These are phyloP conservation scores for Hevea brasiliensis DNA, from an alignment of 345 rosid genomes.

Conservation along the genomic window DNA sequence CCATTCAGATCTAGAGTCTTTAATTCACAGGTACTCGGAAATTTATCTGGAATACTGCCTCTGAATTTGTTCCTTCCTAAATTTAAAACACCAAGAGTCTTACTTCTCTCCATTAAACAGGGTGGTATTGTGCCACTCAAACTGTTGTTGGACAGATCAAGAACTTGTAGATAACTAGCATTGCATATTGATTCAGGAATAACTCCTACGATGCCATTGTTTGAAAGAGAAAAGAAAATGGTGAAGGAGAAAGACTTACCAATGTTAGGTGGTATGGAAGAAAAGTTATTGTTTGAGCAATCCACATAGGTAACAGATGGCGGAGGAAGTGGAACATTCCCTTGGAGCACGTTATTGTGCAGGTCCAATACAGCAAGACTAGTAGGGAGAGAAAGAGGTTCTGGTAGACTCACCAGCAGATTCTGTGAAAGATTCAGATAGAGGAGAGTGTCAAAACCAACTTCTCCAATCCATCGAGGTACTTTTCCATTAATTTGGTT, in stretches of 20 bases:
- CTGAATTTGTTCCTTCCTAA: conserved; percentile 16
- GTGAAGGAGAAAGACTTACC: background rate
- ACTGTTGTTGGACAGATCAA: conserved; percentile 41
- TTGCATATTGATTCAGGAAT: conserved; percentile 44
- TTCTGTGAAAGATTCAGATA: conserved; percentile 23
- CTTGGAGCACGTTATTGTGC: conserved; percentile 10
- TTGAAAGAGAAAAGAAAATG: conserved; percentile 34
- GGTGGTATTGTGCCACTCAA: conserved; percentile 35
- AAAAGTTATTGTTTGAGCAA: conserved; percentile 37
- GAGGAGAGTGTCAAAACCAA: background rate
- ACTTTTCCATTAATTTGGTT: conserved; percentile 40
- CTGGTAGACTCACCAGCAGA: conserved; percentile 11
- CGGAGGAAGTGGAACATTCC: conserved; percentile 23
- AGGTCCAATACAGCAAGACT: too few relatives aligned
- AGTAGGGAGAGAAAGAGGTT: conserved; percentile 7
- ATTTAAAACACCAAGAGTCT: conserved; percentile 31
- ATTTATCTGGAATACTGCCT: conserved; percentile 20
- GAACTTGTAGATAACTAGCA: conserved; percentile 8
- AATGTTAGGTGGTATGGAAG: conserved; percentile 19
- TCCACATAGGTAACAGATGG: conserved; percentile 16
- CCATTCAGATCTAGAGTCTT: conserved; percentile 39
- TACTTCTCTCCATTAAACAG: conserved; percentile 5
- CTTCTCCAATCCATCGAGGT: conserved; percentile 48
- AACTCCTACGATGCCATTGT: conserved; percentile 30
- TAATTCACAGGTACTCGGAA: conserved; percentile 17